Evolutionary conservation across 1,139 yeast genomes (phyloP).

Genomic region (Suhomyces bokatorum): DNA sequence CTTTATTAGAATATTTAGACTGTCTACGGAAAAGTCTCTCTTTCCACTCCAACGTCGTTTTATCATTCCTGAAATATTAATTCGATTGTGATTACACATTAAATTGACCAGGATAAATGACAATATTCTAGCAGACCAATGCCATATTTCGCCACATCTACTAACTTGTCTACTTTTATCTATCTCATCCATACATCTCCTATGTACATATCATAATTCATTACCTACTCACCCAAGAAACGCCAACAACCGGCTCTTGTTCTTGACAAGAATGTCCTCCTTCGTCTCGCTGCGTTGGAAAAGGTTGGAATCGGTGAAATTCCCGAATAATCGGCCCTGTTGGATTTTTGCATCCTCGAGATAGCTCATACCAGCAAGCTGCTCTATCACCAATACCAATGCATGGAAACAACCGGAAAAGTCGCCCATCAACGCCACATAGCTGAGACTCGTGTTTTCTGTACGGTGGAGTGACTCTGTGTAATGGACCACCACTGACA

Average conservation of each 20-base stretch:
- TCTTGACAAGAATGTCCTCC: conserved; percentile 13
- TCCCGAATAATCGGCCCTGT: conserved; percentile 25
- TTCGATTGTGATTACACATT: no score
- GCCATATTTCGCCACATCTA: no score
- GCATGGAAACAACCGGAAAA: conserved; percentile 5
- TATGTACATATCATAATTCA: not conserved
- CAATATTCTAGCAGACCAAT: no score
- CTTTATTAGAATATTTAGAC: no score
- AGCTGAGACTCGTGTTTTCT: not conserved
- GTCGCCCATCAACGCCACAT: conserved; percentile 5
- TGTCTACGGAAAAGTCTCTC: no score
- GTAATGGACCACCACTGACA: not conserved
- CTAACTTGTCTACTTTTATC: no score
- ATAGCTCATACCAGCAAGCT: not conserved
- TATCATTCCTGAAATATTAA: no score
- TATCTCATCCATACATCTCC: no score
- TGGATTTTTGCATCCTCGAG: conserved; percentile 7
- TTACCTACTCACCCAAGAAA: not conserved
- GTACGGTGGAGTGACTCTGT: not conserved
- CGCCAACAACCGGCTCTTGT: conserved; percentile 3
- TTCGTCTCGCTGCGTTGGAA: conserved; percentile 25
- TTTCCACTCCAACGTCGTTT: no score
- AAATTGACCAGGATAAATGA: no score
- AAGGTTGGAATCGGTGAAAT: conserved; percentile 29
- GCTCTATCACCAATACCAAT: not conserved